phyloP scores from a whole-genome alignment of 331 rosid genomes.

The Rhamnella rubrinervis region DNA sequence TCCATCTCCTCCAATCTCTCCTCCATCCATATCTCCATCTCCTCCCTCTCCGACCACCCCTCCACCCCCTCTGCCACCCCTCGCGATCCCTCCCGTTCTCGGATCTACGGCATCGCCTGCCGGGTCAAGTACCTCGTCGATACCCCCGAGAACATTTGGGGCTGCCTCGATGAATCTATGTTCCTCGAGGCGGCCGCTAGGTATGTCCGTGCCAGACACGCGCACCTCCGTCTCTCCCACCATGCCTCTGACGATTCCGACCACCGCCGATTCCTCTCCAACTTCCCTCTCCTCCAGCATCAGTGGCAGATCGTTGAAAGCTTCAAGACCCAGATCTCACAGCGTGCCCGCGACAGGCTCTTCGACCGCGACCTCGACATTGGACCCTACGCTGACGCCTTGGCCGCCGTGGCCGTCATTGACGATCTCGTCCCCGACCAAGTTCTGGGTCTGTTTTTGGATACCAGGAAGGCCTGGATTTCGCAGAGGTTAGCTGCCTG shows the following conservation, averaged over 20 bases:
- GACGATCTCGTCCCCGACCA: slow-evolving; percentile 77
- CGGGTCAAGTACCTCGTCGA: slow-evolving; percentile 93
- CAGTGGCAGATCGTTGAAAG: slow-evolving; percentile 99
- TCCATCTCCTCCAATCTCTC: slow-evolving; percentile 71
- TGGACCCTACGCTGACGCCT: slow-evolving; percentile 69
- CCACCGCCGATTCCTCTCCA: slow-evolving; percentile 46
- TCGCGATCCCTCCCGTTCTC: slow-evolving; percentile 51
- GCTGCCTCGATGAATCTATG: slow-evolving; percentile 91
- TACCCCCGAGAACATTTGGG: slow-evolving; percentile 95
- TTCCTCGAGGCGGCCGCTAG: slow-evolving; percentile 88
- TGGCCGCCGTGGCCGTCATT: slow-evolving; percentile 81
- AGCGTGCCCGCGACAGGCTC: slow-evolving; percentile 79
- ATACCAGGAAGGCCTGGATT: slow-evolving; percentile 81
- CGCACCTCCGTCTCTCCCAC: slow-evolving; percentile 34
- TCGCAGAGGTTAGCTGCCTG: slow-evolving; percentile 52
- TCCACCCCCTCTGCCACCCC: slow-evolving; percentile 25
- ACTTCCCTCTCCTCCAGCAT: slow-evolving; percentile 85
- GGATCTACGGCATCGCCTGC: slow-evolving; percentile 71
- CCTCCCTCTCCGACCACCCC: slow-evolving; percentile 41
- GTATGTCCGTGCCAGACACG: slow-evolving; percentile 74
- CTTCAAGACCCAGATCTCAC: slow-evolving; percentile 89
- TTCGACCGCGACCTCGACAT: slow-evolving; percentile 62
- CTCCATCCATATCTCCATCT: slow-evolving; percentile 53
- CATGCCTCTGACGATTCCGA: slow-evolving; percentile 31
- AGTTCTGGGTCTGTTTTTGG: slow-evolving; percentile 66